phyloP scores from a whole-genome alignment of 768 basidiomycete species.

The Trametes punicea region DNA sequence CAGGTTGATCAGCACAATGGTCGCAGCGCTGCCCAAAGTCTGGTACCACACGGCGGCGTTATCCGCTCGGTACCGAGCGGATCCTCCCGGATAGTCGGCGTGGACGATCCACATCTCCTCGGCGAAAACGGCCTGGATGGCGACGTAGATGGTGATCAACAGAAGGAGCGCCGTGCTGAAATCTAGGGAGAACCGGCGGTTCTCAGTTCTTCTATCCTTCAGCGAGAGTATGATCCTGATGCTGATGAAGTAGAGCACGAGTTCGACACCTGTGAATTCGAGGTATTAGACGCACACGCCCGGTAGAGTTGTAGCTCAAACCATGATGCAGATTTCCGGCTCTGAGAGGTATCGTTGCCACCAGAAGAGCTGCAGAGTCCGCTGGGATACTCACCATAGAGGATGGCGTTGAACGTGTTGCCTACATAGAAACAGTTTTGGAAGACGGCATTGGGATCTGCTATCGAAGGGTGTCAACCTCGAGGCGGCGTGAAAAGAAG shows the following conservation, averaged over 20 bases:
- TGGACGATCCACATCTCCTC: conserved; percentile 38
- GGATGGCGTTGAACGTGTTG: conserved; percentile 28
- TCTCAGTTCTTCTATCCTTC: background rate
- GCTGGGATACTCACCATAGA: conserved; percentile 23
- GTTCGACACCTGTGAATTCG: conserved; percentile 23
- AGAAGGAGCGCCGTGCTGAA: conserved; percentile 29
- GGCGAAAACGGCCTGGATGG: conserved; percentile 30
- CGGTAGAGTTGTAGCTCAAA: background rate
- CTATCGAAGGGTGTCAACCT: background rate
- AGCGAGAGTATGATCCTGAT: conserved; percentile 18
- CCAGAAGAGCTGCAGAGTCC: background rate
- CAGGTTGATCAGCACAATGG: conserved; percentile 30
- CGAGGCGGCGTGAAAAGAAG: background rate
- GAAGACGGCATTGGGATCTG: conserved; percentile 19
- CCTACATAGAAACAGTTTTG: conserved; percentile 28
- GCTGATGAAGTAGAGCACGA: conserved; percentile 28
- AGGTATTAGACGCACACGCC: background rate
- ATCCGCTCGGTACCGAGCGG: conserved; percentile 31
- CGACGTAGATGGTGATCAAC: conserved; percentile 33
- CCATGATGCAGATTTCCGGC: background rate
- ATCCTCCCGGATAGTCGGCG: conserved; percentile 34
- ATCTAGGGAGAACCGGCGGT: conserved; percentile 7
- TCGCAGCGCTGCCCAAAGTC: conserved; percentile 28
- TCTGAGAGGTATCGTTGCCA: background rate
- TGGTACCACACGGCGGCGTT: conserved; percentile 31